Percentiles rank a stretch among this genome's conserved stretches.
phyloP scores from a whole-genome alignment of 179 eudicot species.

The Drosera spatulata region DNA sequence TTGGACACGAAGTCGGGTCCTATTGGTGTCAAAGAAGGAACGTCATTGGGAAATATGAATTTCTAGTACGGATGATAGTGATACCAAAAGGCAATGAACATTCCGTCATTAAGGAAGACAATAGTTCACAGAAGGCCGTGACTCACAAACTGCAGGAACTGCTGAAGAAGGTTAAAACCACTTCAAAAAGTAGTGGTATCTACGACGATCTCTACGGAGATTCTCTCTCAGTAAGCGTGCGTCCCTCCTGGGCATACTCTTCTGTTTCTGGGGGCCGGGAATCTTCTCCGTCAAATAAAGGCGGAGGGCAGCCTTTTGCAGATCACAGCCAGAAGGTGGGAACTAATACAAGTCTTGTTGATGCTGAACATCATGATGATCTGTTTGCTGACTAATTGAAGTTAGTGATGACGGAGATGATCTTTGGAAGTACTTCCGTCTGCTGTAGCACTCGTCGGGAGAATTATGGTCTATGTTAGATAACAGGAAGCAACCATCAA shows the following conservation, averaged over 20 bases:
- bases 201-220: slow-evolving; percentile 88
- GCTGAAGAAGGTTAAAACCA: slow-evolving; percentile 68
- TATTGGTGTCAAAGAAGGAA: slow-evolving; percentile 90
- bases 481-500: too few species aligned
- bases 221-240: slow-evolving; percentile 55
- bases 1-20: slow-evolving; percentile 98
- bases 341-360: slow-evolving; percentile 13
- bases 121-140: slow-evolving; percentile 55
- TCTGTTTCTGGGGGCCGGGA: slow-evolving; percentile 23
- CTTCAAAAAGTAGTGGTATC: slow-evolving; percentile 50
- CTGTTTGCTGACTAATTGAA: slow-evolving; percentile 64
- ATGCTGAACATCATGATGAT: slow-evolving; percentile 46
- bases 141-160: slow-evolving; percentile 75
- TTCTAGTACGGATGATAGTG: slow-evolving; percentile 75
- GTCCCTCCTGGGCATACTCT: slow-evolving; percentile 90
- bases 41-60: slow-evolving; percentile 95
- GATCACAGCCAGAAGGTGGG: too few species aligned
- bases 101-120: slow-evolving; percentile 45
- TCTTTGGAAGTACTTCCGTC: too few species aligned
- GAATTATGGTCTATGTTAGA: too few species aligned
- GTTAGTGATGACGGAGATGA: too few species aligned
- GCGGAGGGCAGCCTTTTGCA: too few species aligned
- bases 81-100: slow-evolving; percentile 76
- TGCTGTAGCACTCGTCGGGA: too few species aligned
- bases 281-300: slow-evolving; percentile 18